phyloP scores from a whole-genome alignment of 2,329 filamentous ascomycete genomes.

The Ceratocystis diversiconidia region DNA sequence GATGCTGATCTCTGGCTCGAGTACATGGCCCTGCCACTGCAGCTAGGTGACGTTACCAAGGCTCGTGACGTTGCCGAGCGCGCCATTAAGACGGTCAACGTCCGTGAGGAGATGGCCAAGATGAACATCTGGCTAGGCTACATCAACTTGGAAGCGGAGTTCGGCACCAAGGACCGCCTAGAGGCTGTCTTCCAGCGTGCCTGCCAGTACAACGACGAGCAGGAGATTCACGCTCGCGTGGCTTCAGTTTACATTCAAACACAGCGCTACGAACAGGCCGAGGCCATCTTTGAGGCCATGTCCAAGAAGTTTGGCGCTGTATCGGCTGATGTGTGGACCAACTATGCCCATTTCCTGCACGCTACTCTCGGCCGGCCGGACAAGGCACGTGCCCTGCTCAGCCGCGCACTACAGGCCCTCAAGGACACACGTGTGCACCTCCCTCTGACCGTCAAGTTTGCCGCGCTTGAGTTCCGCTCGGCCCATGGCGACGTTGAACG shows the following conservation, averaged over 20 bases:
- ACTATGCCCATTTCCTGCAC: slow-evolving; percentile 90
- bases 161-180: slow-evolving; percentile 67
- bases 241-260: slow-evolving; percentile 92
- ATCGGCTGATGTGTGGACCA: slow-evolving; percentile 71
- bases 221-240: slow-evolving; percentile 77
- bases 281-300: slow-evolving; percentile 72
- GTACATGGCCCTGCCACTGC: slow-evolving; percentile 98
- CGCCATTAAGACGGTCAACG: slow-evolving; percentile 79
- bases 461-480: slow-evolving; percentile 79
- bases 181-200: slow-evolving; percentile 83
- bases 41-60: slow-evolving; percentile 76
- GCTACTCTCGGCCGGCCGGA: slow-evolving; percentile 54
- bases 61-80: slow-evolving; percentile 82
- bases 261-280: slow-evolving; percentile 74
- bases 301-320: slow-evolving; percentile 79
- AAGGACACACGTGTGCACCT: slow-evolving; percentile 44
- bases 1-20: slow-evolving; percentile 88
- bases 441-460: slow-evolving; percentile 73
- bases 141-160: slow-evolving; percentile 86
- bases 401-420: slow-evolving; percentile 73
- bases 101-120: slow-evolving; percentile 82
- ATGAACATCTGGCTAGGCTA: slow-evolving; percentile 90
- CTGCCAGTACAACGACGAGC: slow-evolving; percentile 83
- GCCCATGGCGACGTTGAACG: slow-evolving; percentile 72
- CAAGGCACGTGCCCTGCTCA: slow-evolving; percentile 62